These are phyloP conservation scores for Botrytis cinerea DNA, from an alignment of 2,329 filamentous ascomycete genomes.

Conservation along the genomic window DNA sequence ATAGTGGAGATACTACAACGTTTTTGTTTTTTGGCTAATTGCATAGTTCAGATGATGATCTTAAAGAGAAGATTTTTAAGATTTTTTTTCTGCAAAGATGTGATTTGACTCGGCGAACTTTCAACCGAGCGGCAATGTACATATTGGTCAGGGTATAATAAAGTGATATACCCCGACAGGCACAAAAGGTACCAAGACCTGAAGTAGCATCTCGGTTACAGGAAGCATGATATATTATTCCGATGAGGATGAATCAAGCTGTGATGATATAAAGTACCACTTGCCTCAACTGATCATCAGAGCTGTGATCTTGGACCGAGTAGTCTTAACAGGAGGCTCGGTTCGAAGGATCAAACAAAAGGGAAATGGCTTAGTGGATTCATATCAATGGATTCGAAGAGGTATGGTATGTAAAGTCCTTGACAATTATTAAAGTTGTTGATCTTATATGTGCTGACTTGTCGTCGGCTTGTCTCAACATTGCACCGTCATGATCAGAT, in stretches of 20 bases:
- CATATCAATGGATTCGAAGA: background rate
- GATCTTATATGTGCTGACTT: background rate
- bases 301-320: background rate
- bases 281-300: background rate
- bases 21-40: slow-evolving; percentile 18
- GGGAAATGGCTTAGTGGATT: background rate
- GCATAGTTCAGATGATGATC: background rate
- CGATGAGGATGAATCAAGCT: background rate
- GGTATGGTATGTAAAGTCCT: background rate
- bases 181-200: background rate
- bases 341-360: background rate
- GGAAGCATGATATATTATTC: background rate
- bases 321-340: background rate
- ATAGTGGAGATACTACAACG: background rate
- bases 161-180: background rate
- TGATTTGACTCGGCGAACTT: slow-evolving; percentile 20
- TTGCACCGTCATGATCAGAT: background rate
- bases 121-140: slow-evolving; percentile 15
- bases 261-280: background rate
- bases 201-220: background rate
- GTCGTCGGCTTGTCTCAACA: background rate
- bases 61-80: background rate
- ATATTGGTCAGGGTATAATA: background rate
- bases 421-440: background rate
- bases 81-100: background rate